A percentile compares a stretch with the other conserved stretches of the same genome.
These are phyloP conservation scores for Scedosporium aurantiacum DNA, from an alignment of 2,329 filamentous ascomycete species.

Conservation along the genomic window DNA sequence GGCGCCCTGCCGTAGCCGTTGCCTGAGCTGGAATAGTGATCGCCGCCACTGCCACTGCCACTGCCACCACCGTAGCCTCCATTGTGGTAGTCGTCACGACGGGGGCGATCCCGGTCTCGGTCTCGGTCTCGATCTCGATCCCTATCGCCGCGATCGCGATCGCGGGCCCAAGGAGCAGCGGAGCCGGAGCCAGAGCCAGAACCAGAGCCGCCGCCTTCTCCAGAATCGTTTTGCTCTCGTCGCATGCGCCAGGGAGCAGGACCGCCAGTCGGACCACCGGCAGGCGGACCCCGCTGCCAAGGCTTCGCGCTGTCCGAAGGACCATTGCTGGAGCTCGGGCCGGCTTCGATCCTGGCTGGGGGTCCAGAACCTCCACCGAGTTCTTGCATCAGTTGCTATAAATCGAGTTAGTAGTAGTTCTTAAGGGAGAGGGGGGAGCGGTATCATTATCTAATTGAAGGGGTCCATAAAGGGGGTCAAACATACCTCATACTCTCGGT, in stretches of 20 bases:
- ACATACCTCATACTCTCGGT: slow-evolving; percentile 87
- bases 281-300: slow-evolving; percentile 83
- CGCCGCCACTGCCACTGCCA: slow-evolving; percentile 6
- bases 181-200: slow-evolving; percentile 31
- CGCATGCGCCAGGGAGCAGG: slow-evolving; percentile 68
- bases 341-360: slow-evolving; percentile 77
- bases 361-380: slow-evolving; percentile 59
- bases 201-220: slow-evolving; percentile 30
- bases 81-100: slow-evolving; percentile 28
- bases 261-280: slow-evolving; percentile 69
- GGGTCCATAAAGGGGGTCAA: not conserved
- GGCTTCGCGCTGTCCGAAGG: slow-evolving; percentile 52
- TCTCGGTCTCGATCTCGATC: slow-evolving; percentile 24
- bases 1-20: slow-evolving; percentile 18
- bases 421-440: not conserved
- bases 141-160: slow-evolving; percentile 41
- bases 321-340: slow-evolving; percentile 51
- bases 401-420: slow-evolving; percentile 26
- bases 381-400: slow-evolving; percentile 92
- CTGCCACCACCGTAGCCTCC: slow-evolving; percentile 16
- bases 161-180: slow-evolving; percentile 51
- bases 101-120: slow-evolving; percentile 25
- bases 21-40: slow-evolving; percentile 17
- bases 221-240: slow-evolving; percentile 36
- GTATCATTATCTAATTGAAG: not conserved